These are phyloP conservation scores for Fusarium begoniae DNA, from an alignment of 2,329 filamentous ascomycete species.

Conservation along the genomic window DNA sequence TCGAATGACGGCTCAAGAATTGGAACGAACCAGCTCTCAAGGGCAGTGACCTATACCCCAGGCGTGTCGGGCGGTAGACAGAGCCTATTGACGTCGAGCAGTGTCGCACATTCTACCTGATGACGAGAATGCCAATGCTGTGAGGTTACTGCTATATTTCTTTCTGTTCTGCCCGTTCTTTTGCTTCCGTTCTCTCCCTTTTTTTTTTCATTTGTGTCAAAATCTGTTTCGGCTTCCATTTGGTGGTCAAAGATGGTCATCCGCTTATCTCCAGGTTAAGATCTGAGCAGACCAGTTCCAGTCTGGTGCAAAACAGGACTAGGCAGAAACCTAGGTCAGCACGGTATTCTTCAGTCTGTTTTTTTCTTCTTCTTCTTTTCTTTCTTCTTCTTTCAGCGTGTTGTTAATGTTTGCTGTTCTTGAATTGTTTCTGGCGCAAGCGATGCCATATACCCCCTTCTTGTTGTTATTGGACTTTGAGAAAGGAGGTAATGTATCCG, in stretches of 20 bases:
- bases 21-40: conserved; percentile 41
- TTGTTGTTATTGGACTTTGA: conserved; percentile 15
- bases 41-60: conserved; percentile 43
- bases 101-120: conserved; percentile 21
- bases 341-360: background rate
- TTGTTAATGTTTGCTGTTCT: background rate
- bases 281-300: conserved; percentile 15
- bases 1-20: conserved; percentile 40
- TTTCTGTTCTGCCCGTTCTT: background rate
- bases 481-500: conserved; percentile 17
- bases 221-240: background rate
- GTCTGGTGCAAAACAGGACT: conserved; percentile 35
- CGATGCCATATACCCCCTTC: conserved; percentile 18
- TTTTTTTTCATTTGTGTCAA: background rate
- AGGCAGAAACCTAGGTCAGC: conserved; percentile 17
- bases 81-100: conserved; percentile 10
- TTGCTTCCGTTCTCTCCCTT: background rate
- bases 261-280: background rate
- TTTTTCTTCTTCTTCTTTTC: background rate
- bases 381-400: background rate
- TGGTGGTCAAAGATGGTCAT: background rate
- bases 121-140: background rate
- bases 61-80: background rate
- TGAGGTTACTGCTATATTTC: background rate
- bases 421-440: background rate